These are phyloP conservation scores for Leishmania arabica DNA, from an alignment of 208 protist species.

Conservation along the genomic window DNA sequence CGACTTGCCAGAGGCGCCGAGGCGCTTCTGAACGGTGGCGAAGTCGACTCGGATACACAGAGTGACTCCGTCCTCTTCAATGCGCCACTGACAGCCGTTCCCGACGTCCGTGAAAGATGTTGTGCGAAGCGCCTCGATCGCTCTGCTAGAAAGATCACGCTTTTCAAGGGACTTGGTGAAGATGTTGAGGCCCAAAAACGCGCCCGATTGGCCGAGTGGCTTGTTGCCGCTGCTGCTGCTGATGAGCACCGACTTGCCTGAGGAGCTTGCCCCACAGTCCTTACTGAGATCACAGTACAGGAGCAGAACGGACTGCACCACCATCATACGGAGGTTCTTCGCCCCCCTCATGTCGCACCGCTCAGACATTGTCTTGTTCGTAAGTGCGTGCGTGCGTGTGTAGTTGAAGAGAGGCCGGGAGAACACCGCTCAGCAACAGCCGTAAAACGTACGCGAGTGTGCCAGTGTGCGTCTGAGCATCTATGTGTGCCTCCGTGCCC, in stretches of 20 bases:
- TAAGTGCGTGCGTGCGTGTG: not conserved
- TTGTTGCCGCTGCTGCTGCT: conserved; percentile 79
- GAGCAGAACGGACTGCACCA: conserved; percentile 38
- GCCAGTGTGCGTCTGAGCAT: not conserved
- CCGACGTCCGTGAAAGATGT: conserved; percentile 45
- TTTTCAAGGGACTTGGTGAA: conserved; percentile 60
- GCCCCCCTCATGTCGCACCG: conserved; percentile 30
- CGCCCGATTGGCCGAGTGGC: conserved; percentile 68
- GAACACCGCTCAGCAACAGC: not conserved
- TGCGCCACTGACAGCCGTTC: conserved; percentile 52
- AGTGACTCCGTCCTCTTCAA: conserved; percentile 45
- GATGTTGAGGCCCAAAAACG: conserved; percentile 78
- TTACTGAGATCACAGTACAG: conserved; percentile 69
- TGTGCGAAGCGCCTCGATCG: conserved; percentile 30
- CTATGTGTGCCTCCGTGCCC: not conserved
- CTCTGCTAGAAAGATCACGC: conserved; percentile 32
- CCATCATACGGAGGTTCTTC: conserved; percentile 62
- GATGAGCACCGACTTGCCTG: conserved; percentile 74
- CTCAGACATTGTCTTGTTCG: not conserved
- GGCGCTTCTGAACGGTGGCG: conserved; percentile 32
- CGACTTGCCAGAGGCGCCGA: conserved; percentile 65
- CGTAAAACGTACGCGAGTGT: not conserved
- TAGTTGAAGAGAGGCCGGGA: not conserved
- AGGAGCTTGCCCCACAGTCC: conserved; percentile 57
- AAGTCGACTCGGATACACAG: conserved; percentile 78